Evolutionary conservation across 495 filamentous ascomycete species (phyloP).

Genomic region (Oidiodendron maius): DNA sequence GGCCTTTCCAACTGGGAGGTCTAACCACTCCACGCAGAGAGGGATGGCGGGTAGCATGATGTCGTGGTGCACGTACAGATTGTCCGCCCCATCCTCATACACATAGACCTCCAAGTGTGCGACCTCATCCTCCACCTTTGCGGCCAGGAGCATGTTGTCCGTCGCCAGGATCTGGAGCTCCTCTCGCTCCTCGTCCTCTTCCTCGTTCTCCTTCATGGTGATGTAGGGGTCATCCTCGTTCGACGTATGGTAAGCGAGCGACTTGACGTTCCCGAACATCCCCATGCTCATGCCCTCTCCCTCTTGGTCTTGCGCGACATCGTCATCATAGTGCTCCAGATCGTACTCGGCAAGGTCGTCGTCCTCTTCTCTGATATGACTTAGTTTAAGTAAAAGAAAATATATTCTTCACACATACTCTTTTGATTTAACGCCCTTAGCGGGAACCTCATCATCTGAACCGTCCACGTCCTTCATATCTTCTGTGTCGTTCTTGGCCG

Average conservation of each 20-base stretch:
- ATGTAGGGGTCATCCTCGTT: constrained; percentile 96
- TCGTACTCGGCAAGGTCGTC: constrained; percentile 94
- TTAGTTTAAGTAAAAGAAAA: background rate
- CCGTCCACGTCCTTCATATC: constrained; percentile 26
- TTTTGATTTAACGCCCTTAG: constrained; percentile 9
- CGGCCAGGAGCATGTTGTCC: constrained; percentile 87
- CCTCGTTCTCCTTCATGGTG: constrained; percentile 69
- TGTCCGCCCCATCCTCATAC: constrained; percentile 89
- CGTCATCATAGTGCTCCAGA: constrained; percentile 88
- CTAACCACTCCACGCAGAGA: constrained; percentile 91
- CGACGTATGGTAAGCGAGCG: constrained; percentile 85
- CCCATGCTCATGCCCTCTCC: constrained; percentile 63
- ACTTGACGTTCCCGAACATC: constrained; percentile 94
- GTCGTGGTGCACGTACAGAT: constrained; percentile 98
- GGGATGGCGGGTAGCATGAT: constrained; percentile 98
- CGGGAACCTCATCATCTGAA: constrained; percentile 14
- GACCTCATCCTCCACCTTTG: constrained; percentile 93
- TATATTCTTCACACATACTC: constrained; percentile 10
- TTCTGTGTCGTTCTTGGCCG: constrained; percentile 30
- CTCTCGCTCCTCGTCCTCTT: constrained; percentile 84
- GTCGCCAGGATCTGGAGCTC: constrained; percentile 88
- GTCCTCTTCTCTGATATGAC: constrained; percentile 48
- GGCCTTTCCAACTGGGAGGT: constrained; percentile 72
- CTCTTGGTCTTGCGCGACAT: constrained; percentile 58
- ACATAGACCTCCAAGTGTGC: constrained; percentile 96